Evolutionary conservation across 352 stramenopile genomes (phyloP), one percentile per base, ranked within the genome.

Genomic region (Phytophthora colocasiae): DNA sequence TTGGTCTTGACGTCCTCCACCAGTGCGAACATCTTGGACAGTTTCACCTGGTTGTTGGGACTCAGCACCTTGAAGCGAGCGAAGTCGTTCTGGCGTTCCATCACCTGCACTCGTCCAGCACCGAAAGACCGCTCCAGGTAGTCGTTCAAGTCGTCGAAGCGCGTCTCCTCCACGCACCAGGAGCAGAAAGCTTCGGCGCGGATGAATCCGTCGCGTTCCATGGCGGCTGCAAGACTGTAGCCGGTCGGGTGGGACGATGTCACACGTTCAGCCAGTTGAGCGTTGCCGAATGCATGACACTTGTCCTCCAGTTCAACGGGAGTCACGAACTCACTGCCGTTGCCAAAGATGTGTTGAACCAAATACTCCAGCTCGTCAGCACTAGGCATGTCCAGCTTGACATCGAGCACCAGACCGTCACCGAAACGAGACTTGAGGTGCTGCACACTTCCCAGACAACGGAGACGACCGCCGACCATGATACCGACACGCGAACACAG

Each of bases 351-450:
- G 4, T 69, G 49, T 19, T 65, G 45, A 0, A 66, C 4, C 8
- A 75, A 17, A 3, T 58, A 54, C 24, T 80, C 69, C 6, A 85
- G 19, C 19, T 83, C 68, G 1, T 73, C 58, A 0, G 63, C n/a
- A 9, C 14, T 66, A 10, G 66, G 49, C 40, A 62, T 57, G 10
- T 69, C 57, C 2, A 87, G 60, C 49, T 83, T 85, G 10, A 83
- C 52, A 38, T 97, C 87, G 40, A 98, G 66, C 63, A 97, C 80
- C 48, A 96, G 97, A 3, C 94, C 97, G 40, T 97, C 74, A 29
- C 96, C 97, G 61, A 98, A 98, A n/a, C 92, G 92, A 66, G 75
- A 90, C 78, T 99, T 99, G 59, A 99, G 75, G 71, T 98, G 92
- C 78, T 98, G 82, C 10, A 87, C 66, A 43, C 62, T 95, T 14